Conservation (phyloP, 768 basidiomycete genomes). For the Auricularia sp. region DNA sequence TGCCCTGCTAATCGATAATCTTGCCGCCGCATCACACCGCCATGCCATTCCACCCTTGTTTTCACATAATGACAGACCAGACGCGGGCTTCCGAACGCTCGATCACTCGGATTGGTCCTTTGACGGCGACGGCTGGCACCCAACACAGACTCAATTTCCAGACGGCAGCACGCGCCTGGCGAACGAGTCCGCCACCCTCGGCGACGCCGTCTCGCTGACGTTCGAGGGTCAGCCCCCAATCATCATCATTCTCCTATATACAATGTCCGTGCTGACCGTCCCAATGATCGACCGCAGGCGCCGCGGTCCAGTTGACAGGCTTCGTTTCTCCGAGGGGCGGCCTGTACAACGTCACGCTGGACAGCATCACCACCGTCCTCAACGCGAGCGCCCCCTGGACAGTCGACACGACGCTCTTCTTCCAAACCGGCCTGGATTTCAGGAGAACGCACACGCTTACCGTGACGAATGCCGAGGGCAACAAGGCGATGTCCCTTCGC, state of each 20-base stretch:
- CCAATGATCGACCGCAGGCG: conserved; percentile 31
- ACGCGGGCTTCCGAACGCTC: conserved; percentile 26
- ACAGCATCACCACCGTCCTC: conserved; percentile 36
- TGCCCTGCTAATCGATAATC: conserved; percentile 14
- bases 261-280: background rate
- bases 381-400: conserved; percentile 29
- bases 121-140: conserved; percentile 41
- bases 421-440: conserved; percentile 48
- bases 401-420: conserved; percentile 40
- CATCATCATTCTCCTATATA: too few relatives aligned
- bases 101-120: conserved; percentile 40
- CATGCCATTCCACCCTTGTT: too few relatives aligned
- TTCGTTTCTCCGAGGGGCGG: conserved; percentile 48
- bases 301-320: conserved; percentile 50
- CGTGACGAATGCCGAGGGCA: conserved; percentile 46
- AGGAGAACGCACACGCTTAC: conserved; percentile 36
- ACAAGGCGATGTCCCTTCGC: conserved; percentile 32
- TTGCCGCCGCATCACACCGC: background rate
- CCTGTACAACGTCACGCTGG: conserved; percentile 46
- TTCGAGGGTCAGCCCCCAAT: conserved; percentile 32
- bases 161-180: background rate
- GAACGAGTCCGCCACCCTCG: conserved; percentile 26
- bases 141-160: conserved; percentile 9
- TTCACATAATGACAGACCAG: conserved; percentile 18
- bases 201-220: conserved; percentile 32